Evolutionary conservation across 2,329 filamentous ascomycete genomes (phyloP).

Genomic region (Onygenales sp.): DNA sequence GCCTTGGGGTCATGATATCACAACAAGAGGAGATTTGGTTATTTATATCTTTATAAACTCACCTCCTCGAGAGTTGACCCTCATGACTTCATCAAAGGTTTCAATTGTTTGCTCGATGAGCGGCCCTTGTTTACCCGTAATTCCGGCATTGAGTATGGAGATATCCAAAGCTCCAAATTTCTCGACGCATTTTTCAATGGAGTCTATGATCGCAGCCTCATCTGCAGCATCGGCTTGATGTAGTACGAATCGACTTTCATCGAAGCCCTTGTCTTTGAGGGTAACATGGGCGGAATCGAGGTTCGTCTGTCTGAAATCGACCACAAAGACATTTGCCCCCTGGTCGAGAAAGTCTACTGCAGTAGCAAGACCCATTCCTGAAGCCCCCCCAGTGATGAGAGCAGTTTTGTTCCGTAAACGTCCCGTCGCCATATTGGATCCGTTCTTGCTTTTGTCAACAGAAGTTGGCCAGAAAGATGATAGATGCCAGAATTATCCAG

Average conservation of each 20-base stretch:
- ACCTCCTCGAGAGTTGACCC: background rate
- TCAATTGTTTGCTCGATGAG: background rate
- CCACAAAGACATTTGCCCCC: constrained; percentile 11
- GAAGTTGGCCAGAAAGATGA: too few species aligned
- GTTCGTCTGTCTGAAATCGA: constrained; percentile 11
- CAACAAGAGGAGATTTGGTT: too few species aligned
- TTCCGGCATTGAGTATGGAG: background rate
- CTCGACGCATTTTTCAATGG: background rate
- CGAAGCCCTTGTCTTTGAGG: background rate
- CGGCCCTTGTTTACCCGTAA: background rate
- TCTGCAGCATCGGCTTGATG: background rate
- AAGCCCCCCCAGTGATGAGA: constrained; percentile 15
- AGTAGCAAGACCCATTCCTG: constrained; percentile 15
- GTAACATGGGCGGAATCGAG: background rate
- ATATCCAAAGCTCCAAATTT: background rate
- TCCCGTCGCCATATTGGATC: background rate
- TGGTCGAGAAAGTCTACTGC: constrained; percentile 11
- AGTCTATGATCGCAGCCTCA: background rate
- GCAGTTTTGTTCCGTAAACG: constrained; percentile 7
- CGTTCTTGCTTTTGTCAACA: too few species aligned
- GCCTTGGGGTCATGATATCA: background rate
- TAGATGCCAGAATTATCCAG: too few species aligned
- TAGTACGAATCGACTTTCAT: background rate
- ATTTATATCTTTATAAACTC: background rate
- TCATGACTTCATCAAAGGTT: background rate